phyloP scores from a whole-genome alignment of 139 green algal genomes.

The Chlamydomonas schloesseri region DNA sequence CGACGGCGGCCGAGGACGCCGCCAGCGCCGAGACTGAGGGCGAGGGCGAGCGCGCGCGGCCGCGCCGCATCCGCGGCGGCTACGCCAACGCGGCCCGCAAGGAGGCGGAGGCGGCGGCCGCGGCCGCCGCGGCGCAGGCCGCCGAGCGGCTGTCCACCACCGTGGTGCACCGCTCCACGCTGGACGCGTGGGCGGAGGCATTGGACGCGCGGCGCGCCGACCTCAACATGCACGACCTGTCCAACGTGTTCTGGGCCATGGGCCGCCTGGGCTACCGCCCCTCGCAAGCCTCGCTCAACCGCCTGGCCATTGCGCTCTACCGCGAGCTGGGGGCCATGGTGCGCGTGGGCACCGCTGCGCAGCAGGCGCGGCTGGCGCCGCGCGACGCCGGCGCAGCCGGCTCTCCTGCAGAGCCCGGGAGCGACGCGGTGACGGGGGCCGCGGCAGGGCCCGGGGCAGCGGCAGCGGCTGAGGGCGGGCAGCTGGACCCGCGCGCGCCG shows the following conservation, averaged over 20 bases:
- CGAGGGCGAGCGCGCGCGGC: background rate
- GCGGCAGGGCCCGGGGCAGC: no score
- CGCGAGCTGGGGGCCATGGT: no score
- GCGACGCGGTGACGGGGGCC: no score
- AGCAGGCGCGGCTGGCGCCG: no score
- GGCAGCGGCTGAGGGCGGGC: no score
- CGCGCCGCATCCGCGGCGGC: background rate
- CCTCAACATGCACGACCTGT: conserved; percentile 34
- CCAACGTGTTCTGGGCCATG: conserved; percentile 36
- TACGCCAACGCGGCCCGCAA: background rate
- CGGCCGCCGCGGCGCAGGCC: background rate
- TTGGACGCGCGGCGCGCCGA: background rate
- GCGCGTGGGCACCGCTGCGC: no score
- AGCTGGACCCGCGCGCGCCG: background rate
- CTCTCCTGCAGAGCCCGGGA: no score
- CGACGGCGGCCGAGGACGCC: background rate
- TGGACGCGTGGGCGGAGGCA: conserved; percentile 20
- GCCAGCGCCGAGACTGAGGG: background rate
- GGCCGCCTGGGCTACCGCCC: conserved; percentile 16
- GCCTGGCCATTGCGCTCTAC: no score
- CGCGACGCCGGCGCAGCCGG: no score
- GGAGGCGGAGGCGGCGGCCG: background rate
- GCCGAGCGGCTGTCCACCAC: background rate
- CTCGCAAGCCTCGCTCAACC: no score
- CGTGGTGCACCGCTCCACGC: background rate